Percentiles rank a stretch among this genome's conserved stretches.
Evolutionary conservation across 768 basidiomycete species (phyloP).

Genomic region (Lactarius psammicola): DNA sequence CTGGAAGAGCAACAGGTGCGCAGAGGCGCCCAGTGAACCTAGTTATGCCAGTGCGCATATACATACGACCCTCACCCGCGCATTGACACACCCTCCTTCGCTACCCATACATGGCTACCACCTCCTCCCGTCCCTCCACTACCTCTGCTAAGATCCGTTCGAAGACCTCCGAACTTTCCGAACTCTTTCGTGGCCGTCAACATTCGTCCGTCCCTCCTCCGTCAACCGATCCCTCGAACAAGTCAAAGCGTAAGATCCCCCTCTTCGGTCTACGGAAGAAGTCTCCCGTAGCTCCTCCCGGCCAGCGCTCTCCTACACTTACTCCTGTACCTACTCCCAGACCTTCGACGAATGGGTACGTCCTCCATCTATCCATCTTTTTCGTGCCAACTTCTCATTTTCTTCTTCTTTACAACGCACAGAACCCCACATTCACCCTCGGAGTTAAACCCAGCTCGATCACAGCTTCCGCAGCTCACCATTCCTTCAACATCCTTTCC

Average conservation of each 20-base stretch:
- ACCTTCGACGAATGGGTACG: constrained; percentile 15
- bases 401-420: not conserved
- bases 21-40: not conserved
- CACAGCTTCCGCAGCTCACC: constrained; percentile 10
- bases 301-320: constrained; percentile 1
- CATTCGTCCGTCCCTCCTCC: constrained; percentile 11
- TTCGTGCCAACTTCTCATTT: not conserved
- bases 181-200: constrained; percentile 27
- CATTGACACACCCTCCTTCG: constrained; percentile 1
- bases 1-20: not conserved
- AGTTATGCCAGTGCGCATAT: constrained; percentile 13
- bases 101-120: constrained; percentile 13
- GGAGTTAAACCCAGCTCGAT: not conserved
- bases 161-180: constrained; percentile 27
- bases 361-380: not conserved
- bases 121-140: constrained; percentile 18
- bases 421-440: not conserved
- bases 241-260: constrained; percentile 27
- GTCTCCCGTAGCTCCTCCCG: constrained; percentile 8
- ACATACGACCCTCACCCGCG: constrained; percentile 10
- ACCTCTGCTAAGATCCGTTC: constrained; percentile 23
- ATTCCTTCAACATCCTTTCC: constrained; percentile 17
- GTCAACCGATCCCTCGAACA: constrained; percentile 2
- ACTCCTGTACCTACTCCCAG: constrained; percentile 6
- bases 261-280: constrained; percentile 29